phyloP scores from a whole-genome alignment of 371 early-diverging fungal genomes.

The Zancudomyces culisetae region DNA sequence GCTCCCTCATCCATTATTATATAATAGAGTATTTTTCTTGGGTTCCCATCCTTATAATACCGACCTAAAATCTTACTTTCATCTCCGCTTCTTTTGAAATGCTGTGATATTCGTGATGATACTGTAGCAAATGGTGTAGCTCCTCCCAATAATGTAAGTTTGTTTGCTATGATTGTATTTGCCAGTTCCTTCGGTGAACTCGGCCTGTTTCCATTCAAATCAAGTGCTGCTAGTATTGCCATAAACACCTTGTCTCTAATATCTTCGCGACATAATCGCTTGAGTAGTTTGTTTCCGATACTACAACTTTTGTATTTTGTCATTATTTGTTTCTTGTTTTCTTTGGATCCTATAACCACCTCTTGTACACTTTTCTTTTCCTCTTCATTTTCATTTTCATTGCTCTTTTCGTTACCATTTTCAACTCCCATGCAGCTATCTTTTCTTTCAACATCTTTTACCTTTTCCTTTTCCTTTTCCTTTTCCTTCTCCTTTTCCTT shows the following conservation, averaged over 20 bases:
- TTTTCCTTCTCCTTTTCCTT: too few relatives aligned
- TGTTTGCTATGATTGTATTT: constrained; percentile 48
- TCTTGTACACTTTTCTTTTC: too few relatives aligned
- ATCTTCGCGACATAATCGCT: constrained; percentile 43
- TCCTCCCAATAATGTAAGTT: constrained; percentile 56
- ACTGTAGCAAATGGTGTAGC: constrained; percentile 72
- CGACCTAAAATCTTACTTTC: constrained; percentile 46
- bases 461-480: too few relatives aligned
- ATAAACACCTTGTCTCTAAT: constrained; percentile 63
- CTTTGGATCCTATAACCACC: too few relatives aligned
- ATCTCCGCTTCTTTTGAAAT: constrained; percentile 57
- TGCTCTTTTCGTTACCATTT: too few relatives aligned
- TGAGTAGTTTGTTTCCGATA: too few relatives aligned
- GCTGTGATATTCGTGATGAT: constrained; percentile 68
- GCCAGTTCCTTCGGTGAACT: constrained; percentile 63
- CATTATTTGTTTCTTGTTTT: too few relatives aligned
- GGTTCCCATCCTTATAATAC: constrained; percentile 49
- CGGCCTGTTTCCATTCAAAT: constrained; percentile 51
- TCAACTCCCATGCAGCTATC: too few relatives aligned
- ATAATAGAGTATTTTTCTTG: constrained; percentile 59
- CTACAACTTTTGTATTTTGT: too few relatives aligned
- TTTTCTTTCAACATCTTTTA: too few relatives aligned
- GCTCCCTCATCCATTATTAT: constrained; percentile 24
- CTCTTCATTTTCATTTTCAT: too few relatives aligned
- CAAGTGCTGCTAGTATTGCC: constrained; percentile 55